These are phyloP conservation scores for Boechera retrofracta DNA, from an alignment of 345 rosid species.

Conservation along the genomic window DNA sequence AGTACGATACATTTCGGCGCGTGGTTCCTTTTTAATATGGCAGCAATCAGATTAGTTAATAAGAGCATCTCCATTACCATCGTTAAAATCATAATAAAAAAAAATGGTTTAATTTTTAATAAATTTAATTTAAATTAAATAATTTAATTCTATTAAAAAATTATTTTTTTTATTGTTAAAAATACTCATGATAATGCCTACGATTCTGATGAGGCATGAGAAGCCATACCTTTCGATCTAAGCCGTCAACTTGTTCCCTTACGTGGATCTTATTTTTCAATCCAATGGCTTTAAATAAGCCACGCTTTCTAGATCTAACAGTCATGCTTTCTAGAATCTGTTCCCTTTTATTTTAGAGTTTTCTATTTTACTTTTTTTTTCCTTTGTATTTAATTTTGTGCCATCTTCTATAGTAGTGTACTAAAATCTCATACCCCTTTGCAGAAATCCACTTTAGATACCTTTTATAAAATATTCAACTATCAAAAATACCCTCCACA, in stretches of 20 bases:
- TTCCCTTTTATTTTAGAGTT: not conserved
- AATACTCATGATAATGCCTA: not conserved
- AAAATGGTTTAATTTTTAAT: no score
- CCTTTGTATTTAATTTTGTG: constrained; percentile 7
- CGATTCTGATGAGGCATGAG: not conserved
- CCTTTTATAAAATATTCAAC: not conserved
- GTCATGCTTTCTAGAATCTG: constrained; percentile 30
- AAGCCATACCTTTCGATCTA: constrained; percentile 35
- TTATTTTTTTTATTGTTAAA: no score
- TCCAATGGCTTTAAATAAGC: constrained; percentile 17
- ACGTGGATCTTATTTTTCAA: constrained; percentile 11
- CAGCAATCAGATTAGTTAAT: not conserved
- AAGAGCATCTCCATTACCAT: no score
- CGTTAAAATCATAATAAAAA: no score
- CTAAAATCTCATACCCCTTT: not conserved
- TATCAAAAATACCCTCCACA: not conserved
- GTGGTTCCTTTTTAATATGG: not conserved
- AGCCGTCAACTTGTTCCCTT: constrained; percentile 27
- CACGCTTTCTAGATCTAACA: constrained; percentile 29
- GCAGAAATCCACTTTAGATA: not conserved
- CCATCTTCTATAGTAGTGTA: not conserved
- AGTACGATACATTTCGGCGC: not conserved
- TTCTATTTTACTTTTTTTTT: not conserved
- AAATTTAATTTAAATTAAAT: no score
- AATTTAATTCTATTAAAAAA: no score